Base-by-base conservation (phyloP, 176 grass and related monocot species). In the Miscanthus lutarioriparius region DNA sequence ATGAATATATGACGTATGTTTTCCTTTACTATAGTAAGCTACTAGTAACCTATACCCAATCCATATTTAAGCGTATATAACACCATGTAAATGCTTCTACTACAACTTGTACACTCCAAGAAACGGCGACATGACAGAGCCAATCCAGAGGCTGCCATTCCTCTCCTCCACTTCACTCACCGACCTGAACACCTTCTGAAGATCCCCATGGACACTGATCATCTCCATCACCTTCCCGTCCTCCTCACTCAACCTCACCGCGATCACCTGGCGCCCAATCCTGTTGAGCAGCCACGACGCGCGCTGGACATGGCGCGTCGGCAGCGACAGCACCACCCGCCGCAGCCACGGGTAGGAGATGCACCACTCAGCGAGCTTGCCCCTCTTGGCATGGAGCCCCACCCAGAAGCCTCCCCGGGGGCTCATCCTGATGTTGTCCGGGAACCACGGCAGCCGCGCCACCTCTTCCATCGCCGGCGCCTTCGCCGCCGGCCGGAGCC, bases 341-440 rank as follows among this genome's bases (percentile, higher is more conserved):
- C 82, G 62, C 0, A 89, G 15, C 87, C 87, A 94, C 1, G 73
- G 72, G 43, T 65, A 66, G 14, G 89, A 80, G 1, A 91, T 88
- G 2, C 85, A 72, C 82, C 74, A 86, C 74, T 68, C 61, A 0
- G 76, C 73, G 22, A 91, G 27, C 62, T 84, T 87, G 4, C 89
- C 89, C 23, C 84, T 87, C 84, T 72, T 87, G 2, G 87, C 85
- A 15, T 94, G 89, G 48, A 91, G 33, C 0, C 86, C 84, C 1
- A 91, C 84, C 93, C 86, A 95, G 35, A 87, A 94, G 2, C 91
- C 94, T 20, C 94, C 89, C 72, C 89, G 88, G 2, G 87, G 87
- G 76, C 94, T 92, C 71, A 69, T 74, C 76, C 86, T 88, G 70
- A 95, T 90, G 82, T 94, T 94, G 35, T 97, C 95, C 0, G 88